Conservation (phyloP, 495 filamentous ascomycete genomes). For the Xylaria intraflava region DNA sequence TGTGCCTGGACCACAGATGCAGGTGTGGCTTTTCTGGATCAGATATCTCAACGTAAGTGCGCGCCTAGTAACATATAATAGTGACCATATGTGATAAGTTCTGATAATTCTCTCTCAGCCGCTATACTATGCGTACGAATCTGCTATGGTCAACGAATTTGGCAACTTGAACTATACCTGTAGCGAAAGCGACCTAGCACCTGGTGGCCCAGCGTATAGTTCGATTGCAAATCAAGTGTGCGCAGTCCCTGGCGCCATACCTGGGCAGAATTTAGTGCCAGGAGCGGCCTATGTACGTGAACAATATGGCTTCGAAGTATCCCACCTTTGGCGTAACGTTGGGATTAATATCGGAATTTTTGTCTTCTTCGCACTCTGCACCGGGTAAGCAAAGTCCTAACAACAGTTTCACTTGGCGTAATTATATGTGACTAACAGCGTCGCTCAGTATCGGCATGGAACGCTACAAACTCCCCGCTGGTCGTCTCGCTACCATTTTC, state of each 20-base stretch:
- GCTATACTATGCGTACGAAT: constrained; percentile 76
- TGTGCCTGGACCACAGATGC: constrained; percentile 63
- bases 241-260: constrained; percentile 50
- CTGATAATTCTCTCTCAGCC: constrained; percentile 33
- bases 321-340: constrained; percentile 69
- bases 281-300: constrained; percentile 60
- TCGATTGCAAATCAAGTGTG: constrained; percentile 49
- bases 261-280: constrained; percentile 44
- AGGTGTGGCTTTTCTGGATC: constrained; percentile 68
- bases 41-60: constrained; percentile 54
- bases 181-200: constrained; percentile 50
- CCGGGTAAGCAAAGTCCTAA: constrained; percentile 26
- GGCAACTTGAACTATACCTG: constrained; percentile 55
- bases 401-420: no score
- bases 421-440: background rate
- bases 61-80: no score
- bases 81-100: no score
- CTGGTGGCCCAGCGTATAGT: constrained; percentile 37
- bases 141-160: constrained; percentile 85
- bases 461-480: constrained; percentile 18
- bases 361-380: constrained; percentile 47
- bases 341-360: constrained; percentile 72
- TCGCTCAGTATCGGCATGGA: constrained; percentile 26
- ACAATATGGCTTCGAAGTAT: constrained; percentile 51
- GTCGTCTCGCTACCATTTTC: constrained; percentile 24